Conservation (phyloP, 2,329 filamentous ascomycete species). For the Elsinoe arachidis region DNA sequence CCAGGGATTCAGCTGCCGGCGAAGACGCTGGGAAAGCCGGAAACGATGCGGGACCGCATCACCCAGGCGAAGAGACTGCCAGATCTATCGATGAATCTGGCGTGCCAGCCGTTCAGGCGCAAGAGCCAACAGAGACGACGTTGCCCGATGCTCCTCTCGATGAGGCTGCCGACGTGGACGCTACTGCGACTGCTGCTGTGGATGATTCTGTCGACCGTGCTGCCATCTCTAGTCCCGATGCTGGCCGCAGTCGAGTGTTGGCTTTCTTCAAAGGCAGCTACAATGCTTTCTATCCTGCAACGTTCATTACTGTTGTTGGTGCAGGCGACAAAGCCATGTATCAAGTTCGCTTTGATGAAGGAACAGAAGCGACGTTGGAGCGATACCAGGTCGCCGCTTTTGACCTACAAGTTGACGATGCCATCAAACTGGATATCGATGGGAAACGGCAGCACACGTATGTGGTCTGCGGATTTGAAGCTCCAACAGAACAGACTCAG, state of each 20-base stretch:
- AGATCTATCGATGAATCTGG: too few species aligned
- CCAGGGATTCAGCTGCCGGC: neutral
- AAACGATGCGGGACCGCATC: too few species aligned
- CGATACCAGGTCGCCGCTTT: constrained; percentile 32
- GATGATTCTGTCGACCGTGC: too few species aligned
- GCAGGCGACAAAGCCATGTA: constrained; percentile 37
- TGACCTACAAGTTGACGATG: constrained; percentile 37
- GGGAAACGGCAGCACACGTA: constrained; percentile 39
- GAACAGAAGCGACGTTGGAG: constrained; percentile 35
- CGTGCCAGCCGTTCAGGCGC: too few species aligned
- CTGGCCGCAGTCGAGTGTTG: constrained; percentile 42
- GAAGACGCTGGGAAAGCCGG: neutral
- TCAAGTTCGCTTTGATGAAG: constrained; percentile 41
- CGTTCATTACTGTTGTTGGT: constrained; percentile 34
- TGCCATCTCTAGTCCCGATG: neutral
- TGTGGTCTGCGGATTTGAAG: constrained; percentile 35
- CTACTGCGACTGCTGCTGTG: too few species aligned
- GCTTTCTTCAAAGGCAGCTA: constrained; percentile 47
- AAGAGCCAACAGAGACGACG: too few species aligned
- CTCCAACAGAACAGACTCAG: constrained; percentile 19
- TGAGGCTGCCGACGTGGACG: too few species aligned
- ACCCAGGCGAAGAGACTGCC: too few species aligned
- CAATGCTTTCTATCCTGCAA: constrained; percentile 50
- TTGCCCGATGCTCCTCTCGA: too few species aligned
- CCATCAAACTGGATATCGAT: constrained; percentile 38